A percentile compares a stretch with the other conserved stretches of the same genome.
These are phyloP conservation scores for Ligustrum vulgare DNA, from an alignment of 257 asterid genomes.

Conservation along the genomic window DNA sequence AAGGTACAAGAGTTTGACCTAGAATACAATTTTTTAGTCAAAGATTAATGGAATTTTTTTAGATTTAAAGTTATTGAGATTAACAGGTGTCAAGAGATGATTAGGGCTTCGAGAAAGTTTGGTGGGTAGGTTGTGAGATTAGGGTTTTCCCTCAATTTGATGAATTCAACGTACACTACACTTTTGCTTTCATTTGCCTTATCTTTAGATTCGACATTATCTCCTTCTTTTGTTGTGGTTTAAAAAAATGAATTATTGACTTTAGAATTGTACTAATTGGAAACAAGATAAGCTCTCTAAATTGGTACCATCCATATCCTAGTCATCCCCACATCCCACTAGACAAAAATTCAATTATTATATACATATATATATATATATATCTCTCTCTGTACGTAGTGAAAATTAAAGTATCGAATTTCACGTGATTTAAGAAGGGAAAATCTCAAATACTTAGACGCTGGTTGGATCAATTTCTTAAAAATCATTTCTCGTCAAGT, in stretches of 20 bases:
- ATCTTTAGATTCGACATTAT: constrained; percentile 63
- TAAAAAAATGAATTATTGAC: constrained; percentile 51
- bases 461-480: too few species aligned
- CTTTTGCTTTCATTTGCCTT: constrained; percentile 38
- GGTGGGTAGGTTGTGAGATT: constrained; percentile 10
- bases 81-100: not conserved
- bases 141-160: constrained; percentile 21
- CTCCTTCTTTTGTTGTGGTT: constrained; percentile 40
- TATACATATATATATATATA: not conserved
- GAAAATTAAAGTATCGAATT: too few species aligned
- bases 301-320: constrained; percentile 42
- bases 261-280: constrained; percentile 27
- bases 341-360: too few species aligned
- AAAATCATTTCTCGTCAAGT: too few species aligned
- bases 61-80: not conserved
- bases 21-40: not conserved
- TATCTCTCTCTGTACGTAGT: too few species aligned
- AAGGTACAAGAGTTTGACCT: not conserved
- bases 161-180: constrained; percentile 15
- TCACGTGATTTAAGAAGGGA: not conserved
- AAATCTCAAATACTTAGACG: too few species aligned
- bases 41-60: not conserved
- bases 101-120: not conserved
- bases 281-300: constrained; percentile 48
- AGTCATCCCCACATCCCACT: constrained; percentile 38